Conservation (phyloP, 1,139 yeast species). For the Geotrichum aggregatum region DNA sequence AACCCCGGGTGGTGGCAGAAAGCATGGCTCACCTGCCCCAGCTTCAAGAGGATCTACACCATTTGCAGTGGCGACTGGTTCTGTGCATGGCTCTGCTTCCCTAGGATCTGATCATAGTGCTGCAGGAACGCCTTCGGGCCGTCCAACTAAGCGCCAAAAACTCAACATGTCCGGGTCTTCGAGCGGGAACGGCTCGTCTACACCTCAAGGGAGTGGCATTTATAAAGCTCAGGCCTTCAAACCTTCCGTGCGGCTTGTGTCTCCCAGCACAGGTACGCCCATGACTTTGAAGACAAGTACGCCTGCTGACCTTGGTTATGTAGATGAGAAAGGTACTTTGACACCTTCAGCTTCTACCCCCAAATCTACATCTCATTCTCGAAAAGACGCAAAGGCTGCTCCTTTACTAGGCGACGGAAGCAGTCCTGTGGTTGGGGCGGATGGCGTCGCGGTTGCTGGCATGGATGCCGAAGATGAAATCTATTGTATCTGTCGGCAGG, state of each 20-base stretch:
- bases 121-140: constrained; percentile 18
- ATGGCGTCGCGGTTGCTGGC: constrained; percentile 7
- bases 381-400: constrained; percentile 7
- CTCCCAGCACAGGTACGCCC: constrained; percentile 43
- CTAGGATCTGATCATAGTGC: background rate
- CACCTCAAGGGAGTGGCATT: constrained; percentile 44
- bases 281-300: constrained; percentile 19
- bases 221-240: constrained; percentile 40
- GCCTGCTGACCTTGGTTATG: background rate
- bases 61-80: background rate
- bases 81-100: constrained; percentile 4
- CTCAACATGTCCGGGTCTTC: constrained; percentile 9
- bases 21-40: constrained; percentile 16
- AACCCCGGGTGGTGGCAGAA: constrained; percentile 2
- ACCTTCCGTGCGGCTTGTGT: constrained; percentile 54
- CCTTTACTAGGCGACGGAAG: background rate
- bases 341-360: constrained; percentile 35
- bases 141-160: constrained; percentile 31
- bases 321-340: constrained; percentile 46
- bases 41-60: constrained; percentile 12
- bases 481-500: constrained; percentile 80
- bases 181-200: constrained; percentile 42
- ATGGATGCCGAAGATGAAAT: constrained; percentile 55
- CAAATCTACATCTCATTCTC: background rate
- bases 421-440: constrained; percentile 7